Conservation (phyloP, 163 green algal species). For the Picocystis sp. region DNA sequence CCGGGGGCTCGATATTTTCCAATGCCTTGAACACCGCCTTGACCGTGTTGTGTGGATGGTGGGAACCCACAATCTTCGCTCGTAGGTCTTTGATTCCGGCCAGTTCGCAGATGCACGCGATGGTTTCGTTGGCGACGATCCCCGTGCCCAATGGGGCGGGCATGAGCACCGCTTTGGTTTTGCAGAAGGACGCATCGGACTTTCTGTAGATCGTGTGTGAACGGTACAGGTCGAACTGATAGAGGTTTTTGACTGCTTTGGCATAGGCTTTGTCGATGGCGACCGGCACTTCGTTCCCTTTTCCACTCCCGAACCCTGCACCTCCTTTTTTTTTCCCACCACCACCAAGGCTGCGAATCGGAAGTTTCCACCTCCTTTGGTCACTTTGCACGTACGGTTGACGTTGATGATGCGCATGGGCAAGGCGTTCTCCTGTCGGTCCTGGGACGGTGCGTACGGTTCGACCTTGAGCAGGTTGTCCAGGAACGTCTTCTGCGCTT, state of each 20-base stretch:
- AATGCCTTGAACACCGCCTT: conserved; percentile 24
- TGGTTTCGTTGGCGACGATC: conserved; percentile 16
- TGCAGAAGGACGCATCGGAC: conserved; percentile 18
- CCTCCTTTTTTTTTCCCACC: conserved; percentile 23
- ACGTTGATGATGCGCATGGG: conserved; percentile 20
- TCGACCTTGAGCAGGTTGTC: conserved; percentile 3
- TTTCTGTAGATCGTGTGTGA: conserved; percentile 19
- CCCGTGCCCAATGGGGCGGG: conserved; percentile 11
- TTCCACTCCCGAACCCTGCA: conserved; percentile 21
- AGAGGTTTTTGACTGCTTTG: conserved; percentile 12
- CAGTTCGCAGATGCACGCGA: conserved; percentile 21
- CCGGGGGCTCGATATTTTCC: conserved; percentile 10
- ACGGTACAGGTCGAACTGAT: conserved; percentile 23
- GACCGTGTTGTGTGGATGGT: conserved; percentile 26
- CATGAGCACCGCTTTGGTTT: conserved; percentile 21
- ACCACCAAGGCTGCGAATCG: conserved; percentile 24
- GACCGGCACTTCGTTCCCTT: conserved; percentile 18
- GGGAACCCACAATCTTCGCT: conserved; percentile 20
- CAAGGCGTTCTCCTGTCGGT: conserved; percentile 9
- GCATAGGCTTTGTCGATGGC: conserved; percentile 24
- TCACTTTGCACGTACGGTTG: conserved; percentile 27
- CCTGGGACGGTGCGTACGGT: background rate
- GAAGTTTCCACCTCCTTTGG: conserved; percentile 21
- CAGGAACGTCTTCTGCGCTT: background rate
- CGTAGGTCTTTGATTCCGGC: conserved; percentile 24